Evolutionary conservation across 2,329 filamentous ascomycete species (phyloP).

Genomic region (Hypomyces perniciosus): DNA sequence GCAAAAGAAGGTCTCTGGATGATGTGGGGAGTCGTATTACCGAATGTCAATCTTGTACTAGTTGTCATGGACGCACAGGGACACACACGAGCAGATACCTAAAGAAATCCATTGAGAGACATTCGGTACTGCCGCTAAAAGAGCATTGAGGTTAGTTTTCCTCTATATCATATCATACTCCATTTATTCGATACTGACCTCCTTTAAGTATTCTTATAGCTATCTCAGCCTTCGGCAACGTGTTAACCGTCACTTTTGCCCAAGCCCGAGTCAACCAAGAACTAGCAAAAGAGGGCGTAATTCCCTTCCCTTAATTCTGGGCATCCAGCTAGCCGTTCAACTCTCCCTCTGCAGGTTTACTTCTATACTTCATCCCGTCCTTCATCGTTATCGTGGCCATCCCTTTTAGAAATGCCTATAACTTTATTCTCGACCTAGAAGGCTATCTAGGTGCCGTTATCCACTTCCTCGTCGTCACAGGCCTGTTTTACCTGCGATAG

Average conservation of each 20-base stretch:
- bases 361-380: slow-evolving; percentile 16
- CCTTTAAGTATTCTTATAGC: slow-evolving; percentile 13
- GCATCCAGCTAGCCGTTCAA: slow-evolving; percentile 15
- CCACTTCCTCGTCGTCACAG: slow-evolving; percentile 14
- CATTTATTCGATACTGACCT: not conserved
- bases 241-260: slow-evolving; percentile 16
- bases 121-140: slow-evolving; percentile 12
- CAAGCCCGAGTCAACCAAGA: slow-evolving; percentile 17
- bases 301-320: slow-evolving; percentile 15
- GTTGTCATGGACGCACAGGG: too few species aligned
- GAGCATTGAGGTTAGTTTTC: slow-evolving; percentile 13
- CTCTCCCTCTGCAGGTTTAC: slow-evolving; percentile 13
- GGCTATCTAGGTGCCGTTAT: slow-evolving; percentile 14
- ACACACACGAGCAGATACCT: too few species aligned
- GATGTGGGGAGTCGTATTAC: too few species aligned
- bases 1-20: too few species aligned
- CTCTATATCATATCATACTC: too few species aligned
- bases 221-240: slow-evolving; percentile 16
- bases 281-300: slow-evolving; percentile 15
- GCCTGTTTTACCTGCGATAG: slow-evolving; percentile 16
- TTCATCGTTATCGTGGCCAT: slow-evolving; percentile 18
- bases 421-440: slow-evolving; percentile 15
- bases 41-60: too few species aligned
- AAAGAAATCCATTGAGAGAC: too few species aligned
- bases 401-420: slow-evolving; percentile 16